A percentile compares a stretch with the other conserved stretches of the same genome.
Conservation (phyloP, 257 asterid species). For the Henckelia pumila region DNA sequence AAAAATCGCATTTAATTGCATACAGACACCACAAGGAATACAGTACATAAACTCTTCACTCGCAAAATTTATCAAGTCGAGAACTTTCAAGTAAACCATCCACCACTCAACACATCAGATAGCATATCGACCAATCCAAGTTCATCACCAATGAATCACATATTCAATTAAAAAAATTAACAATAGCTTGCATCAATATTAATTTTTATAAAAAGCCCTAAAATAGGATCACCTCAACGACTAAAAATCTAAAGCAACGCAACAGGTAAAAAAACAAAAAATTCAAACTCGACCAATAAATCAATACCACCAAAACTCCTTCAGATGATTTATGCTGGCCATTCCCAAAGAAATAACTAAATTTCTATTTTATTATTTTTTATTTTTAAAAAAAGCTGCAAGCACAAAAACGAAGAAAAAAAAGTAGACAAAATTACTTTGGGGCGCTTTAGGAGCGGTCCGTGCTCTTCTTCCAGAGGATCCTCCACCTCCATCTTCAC, state of each 20-base stretch:
- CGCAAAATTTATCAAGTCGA: neutral
- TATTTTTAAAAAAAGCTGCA: neutral
- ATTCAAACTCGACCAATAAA: conserved; percentile 5
- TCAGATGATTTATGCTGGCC: neutral
- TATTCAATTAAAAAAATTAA: conserved; percentile 4
- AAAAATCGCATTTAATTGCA: neutral
- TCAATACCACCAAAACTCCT: conserved; percentile 17
- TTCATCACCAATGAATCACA: conserved; percentile 1
- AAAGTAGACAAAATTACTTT: conserved; percentile 31
- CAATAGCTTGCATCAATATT: neutral
- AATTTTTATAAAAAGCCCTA: conserved; percentile 15
- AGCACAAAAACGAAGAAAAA: neutral
- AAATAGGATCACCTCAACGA: neutral
- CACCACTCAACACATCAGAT: neutral
- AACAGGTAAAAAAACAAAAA: neutral
- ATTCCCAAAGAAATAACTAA: neutral
- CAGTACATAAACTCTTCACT: no score
- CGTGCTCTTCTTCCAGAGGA: conserved; percentile 46
- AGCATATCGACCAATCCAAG: neutral
- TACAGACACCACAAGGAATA: neutral
- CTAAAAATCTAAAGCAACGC: neutral
- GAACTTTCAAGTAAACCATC: neutral
- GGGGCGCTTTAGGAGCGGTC: conserved; percentile 46
- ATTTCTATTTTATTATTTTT: no score
- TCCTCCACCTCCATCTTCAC: conserved; percentile 57